These are phyloP conservation scores for Acer yangbiense DNA, from an alignment of 345 rosid genomes.

Conservation along the genomic window DNA sequence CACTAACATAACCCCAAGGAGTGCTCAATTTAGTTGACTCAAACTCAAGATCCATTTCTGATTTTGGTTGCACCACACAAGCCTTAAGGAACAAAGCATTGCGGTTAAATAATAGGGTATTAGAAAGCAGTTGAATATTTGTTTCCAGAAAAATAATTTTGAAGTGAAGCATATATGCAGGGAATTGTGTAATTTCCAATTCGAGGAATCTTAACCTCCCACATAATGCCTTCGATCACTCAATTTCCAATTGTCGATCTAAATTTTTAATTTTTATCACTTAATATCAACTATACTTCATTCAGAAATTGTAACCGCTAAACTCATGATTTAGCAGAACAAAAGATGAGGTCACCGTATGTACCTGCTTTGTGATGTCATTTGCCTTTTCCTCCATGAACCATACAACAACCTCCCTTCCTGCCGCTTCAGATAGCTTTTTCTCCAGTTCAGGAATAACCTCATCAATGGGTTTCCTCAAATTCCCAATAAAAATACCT, in stretches of 20 bases:
- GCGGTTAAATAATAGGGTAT: neutral
- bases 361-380: slow-evolving; percentile 89
- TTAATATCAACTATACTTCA: neutral
- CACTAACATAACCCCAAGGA: slow-evolving; percentile 81
- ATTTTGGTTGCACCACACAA: slow-evolving; percentile 90
- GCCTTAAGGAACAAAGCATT: slow-evolving; percentile 47
- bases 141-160: neutral
- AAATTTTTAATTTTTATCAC: neutral
- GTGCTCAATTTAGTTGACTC: slow-evolving; percentile 84
- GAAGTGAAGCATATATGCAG: neutral
- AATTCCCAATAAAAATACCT: slow-evolving; percentile 85
- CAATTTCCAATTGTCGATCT: too few relatives aligned
- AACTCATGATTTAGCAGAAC: neutral
- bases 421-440: slow-evolving; percentile 83
- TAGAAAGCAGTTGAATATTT: neutral
- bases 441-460: slow-evolving; percentile 80
- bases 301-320: neutral
- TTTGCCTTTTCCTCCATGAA: slow-evolving; percentile 90
- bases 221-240: neutral
- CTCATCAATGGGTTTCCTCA: slow-evolving; percentile 76
- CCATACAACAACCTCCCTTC: slow-evolving; percentile 83
- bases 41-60: slow-evolving; percentile 86
- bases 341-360: neutral
- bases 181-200: neutral
- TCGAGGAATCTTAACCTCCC: slow-evolving; percentile 3